Evolutionary conservation across 2,329 filamentous ascomycete genomes (phyloP).

Genomic region (Pyricularia pennisetigena): DNA sequence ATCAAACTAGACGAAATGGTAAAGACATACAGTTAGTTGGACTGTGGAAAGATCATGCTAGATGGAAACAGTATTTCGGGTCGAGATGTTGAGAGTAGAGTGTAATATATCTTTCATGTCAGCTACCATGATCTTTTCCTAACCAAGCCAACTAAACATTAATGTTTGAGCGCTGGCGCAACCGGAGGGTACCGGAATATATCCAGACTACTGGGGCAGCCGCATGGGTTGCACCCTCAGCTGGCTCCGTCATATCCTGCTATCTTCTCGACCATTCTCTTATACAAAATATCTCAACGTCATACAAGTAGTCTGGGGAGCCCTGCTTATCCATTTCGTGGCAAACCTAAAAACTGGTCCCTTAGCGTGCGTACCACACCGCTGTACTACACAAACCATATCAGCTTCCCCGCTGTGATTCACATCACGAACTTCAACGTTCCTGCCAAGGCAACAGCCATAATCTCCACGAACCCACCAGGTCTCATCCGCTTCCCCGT

Average conservation of each 20-base stretch:
- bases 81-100: no score
- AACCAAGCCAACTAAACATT: neutral
- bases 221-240: no score
- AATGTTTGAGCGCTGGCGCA: neutral
- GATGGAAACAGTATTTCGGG: no score
- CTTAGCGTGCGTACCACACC: conserved; percentile 14
- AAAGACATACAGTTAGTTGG: no score
- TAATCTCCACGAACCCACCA: conserved; percentile 19
- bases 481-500: conserved; percentile 21
- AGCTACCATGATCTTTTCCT: no score
- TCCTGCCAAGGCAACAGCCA: conserved; percentile 17
- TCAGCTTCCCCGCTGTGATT: conserved; percentile 27
- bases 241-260: neutral
- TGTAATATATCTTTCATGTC: no score
- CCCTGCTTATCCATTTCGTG: neutral
- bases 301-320: neutral
- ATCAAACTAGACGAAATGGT: no score
- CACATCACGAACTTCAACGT: conserved; percentile 27
- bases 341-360: neutral
- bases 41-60: no score
- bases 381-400: conserved; percentile 25
- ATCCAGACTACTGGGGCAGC: neutral
- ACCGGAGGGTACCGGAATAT: neutral
- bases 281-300: neutral
- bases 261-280: neutral